Evolutionary conservation across 2,329 filamentous ascomycete species (phyloP).

Genomic region (Nigrospora osmanthi): DNA sequence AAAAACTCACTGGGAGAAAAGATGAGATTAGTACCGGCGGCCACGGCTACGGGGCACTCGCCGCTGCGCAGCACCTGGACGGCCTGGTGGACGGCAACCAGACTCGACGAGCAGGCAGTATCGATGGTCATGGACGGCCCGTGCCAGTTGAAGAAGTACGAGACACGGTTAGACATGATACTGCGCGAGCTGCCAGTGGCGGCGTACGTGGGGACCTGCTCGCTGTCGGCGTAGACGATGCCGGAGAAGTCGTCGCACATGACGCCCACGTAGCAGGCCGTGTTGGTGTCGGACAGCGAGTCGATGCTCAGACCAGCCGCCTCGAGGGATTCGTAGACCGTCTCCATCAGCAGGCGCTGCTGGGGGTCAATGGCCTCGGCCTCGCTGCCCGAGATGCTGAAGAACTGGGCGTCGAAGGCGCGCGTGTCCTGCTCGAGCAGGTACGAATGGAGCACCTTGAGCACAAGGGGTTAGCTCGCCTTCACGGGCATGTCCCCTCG

Average conservation of each 20-base stretch:
- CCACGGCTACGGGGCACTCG: constrained; percentile 11
- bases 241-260: constrained; percentile 26
- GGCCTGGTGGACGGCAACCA: constrained; percentile 24
- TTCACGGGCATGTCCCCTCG: no score
- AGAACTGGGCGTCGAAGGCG: constrained; percentile 25
- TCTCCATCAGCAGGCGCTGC: constrained; percentile 20
- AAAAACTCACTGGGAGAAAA: constrained; percentile 8
- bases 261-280: constrained; percentile 8
- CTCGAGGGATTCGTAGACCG: constrained; percentile 20
- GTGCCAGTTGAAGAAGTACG: constrained; percentile 25
- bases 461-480: no score
- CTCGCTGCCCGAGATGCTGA: constrained; percentile 25
- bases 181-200: constrained; percentile 19
- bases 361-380: constrained; percentile 25
- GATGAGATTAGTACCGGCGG: constrained; percentile 6
- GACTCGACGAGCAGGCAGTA: constrained; percentile 34
- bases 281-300: constrained; percentile 1
- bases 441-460: not conserved
- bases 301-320: constrained; percentile 5
- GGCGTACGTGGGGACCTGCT: constrained; percentile 8
- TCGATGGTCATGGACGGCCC: constrained; percentile 34
- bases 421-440: not conserved
- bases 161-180: constrained; percentile 20
- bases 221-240: constrained; percentile 11
- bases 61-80: constrained; percentile 17